phyloP scores from a whole-genome alignment of 2,329 filamentous ascomycete species.

The Alternaria metachromatica region DNA sequence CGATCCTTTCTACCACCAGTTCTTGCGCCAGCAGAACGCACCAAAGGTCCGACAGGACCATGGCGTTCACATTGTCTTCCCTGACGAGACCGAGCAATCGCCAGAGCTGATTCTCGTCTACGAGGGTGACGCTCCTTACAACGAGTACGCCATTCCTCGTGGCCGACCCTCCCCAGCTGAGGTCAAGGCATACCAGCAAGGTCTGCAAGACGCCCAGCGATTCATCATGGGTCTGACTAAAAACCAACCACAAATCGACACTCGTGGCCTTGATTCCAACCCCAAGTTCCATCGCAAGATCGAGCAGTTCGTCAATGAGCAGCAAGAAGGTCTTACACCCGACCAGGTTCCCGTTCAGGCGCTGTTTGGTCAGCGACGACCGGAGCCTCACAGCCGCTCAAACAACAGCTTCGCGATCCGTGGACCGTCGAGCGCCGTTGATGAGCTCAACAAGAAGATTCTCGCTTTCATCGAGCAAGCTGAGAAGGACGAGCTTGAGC shows the following conservation, averaged over 20 bases:
- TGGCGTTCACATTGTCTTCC: constrained; percentile 76
- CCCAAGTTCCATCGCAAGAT: constrained; percentile 70
- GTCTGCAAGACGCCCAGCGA: constrained; percentile 65
- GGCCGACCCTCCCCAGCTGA: constrained; percentile 63
- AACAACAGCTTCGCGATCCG: constrained; percentile 70
- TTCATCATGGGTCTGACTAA: constrained; percentile 61
- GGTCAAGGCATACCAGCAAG: constrained; percentile 62
- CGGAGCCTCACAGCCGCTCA: constrained; percentile 61
- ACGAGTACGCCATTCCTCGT: constrained; percentile 62
- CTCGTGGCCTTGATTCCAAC: constrained; percentile 61
- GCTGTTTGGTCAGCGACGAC: constrained; percentile 54
- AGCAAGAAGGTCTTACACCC: constrained; percentile 58
- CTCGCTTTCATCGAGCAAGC: constrained; percentile 83
- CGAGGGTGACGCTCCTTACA: constrained; percentile 66
- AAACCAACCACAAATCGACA: constrained; percentile 62
- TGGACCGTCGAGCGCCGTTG: constrained; percentile 76
- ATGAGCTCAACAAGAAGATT: constrained; percentile 75
- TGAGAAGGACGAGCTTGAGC: constrained; percentile 91
- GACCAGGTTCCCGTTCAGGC: constrained; percentile 65
- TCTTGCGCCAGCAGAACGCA: constrained; percentile 70
- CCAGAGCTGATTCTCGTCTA: constrained; percentile 75
- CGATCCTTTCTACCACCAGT: constrained; percentile 80
- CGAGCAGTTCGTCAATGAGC: constrained; percentile 63
- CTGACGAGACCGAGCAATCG: constrained; percentile 64
- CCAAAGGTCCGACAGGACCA: constrained; percentile 70